phyloP scores from a whole-genome alignment of 257 asterid genomes.

The Capsicum pubescens region DNA sequence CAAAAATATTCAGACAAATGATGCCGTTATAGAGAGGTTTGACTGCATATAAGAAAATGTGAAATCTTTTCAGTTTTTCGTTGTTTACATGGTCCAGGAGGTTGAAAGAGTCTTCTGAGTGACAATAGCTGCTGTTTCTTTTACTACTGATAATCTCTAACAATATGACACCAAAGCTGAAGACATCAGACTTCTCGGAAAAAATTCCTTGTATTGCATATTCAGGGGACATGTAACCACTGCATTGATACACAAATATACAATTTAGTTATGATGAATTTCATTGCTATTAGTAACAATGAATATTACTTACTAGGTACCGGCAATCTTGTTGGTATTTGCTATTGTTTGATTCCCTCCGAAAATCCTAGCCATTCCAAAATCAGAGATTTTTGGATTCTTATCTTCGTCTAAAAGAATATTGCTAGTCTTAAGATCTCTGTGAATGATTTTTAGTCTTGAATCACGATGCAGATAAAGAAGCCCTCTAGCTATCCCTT shows the following conservation, averaged over 20 bases:
- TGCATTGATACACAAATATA: conserved; percentile 8
- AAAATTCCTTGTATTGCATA: conserved; percentile 12
- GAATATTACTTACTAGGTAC: conserved; percentile 28
- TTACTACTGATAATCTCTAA: conserved; percentile 25
- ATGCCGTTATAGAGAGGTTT: not conserved
- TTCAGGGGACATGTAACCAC: conserved; percentile 22
- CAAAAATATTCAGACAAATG: not conserved
- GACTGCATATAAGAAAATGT: not conserved
- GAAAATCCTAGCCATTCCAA: conserved; percentile 33
- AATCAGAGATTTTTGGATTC: conserved; percentile 17
- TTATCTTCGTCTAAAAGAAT: conserved; percentile 17
- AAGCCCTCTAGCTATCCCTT: conserved; percentile 34
- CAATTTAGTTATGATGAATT: not conserved
- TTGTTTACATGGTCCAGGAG: conserved; percentile 27
- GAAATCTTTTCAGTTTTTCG: not conserved
- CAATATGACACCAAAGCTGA: conserved; percentile 30
- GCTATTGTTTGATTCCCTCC: conserved; percentile 31
- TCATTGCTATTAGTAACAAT: not conserved
- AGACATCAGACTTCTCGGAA: conserved; percentile 16
- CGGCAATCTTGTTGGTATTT: conserved; percentile 27
- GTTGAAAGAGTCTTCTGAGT: not conserved
- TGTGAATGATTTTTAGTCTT: conserved; percentile 17
- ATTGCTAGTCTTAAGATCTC: conserved; percentile 9
- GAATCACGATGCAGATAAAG: conserved; percentile 36
- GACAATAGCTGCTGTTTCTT: conserved; percentile 14